Base-by-base conservation (phyloP, 2,329 filamentous ascomycete species). In the Aspergillus quadrilineatus region DNA sequence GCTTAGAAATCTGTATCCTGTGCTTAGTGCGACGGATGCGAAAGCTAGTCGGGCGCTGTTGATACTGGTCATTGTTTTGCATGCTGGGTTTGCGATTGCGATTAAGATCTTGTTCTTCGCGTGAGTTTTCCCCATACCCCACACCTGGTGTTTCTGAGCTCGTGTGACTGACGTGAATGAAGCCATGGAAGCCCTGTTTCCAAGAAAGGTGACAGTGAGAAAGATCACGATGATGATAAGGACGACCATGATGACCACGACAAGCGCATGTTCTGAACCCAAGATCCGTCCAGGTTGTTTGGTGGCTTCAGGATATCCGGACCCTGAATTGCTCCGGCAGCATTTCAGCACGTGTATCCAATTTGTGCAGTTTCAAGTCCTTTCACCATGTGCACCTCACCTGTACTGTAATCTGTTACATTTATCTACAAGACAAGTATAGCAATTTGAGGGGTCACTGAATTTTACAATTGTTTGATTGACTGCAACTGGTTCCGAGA, bases 21-120 rank as follows among this genome's bases (percentile, higher is more conserved):
- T 99, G 15, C 84, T 99, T 59, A 94, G 87, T 73, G 92, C 93
- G 46, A 97, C 92, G 34, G 94, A 97, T 74, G 86, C 87, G 60
- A 91, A 96, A 80, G 92, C 90, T 26, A 94, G 90, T 75, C 96
- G 95, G 82, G 82, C 91, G 22, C 77, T 99, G 60, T 81, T 99
- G 58, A 80, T 97, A 51, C 79, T 93, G 22, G 92, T 99, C 28
- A 83, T 97, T 30, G 82, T 84, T 30, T 80, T 97, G 60, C 94
- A 99, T 77, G 87, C 92, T 29, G 94, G 89, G n/a, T 80, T 99
- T 63, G 85, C 93, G 1, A 85, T 97, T 67, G 90, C 93, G 4
- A 97, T 99, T 76, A 97, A 97, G 82, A 88, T 97, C 57, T 78
- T 97, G 29, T 97, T 97, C 82, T 99, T 99, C 76, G 92, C 92